phyloP scores from a whole-genome alignment of 208 protist species.

The Endotrypanum monterogeii region DNA sequence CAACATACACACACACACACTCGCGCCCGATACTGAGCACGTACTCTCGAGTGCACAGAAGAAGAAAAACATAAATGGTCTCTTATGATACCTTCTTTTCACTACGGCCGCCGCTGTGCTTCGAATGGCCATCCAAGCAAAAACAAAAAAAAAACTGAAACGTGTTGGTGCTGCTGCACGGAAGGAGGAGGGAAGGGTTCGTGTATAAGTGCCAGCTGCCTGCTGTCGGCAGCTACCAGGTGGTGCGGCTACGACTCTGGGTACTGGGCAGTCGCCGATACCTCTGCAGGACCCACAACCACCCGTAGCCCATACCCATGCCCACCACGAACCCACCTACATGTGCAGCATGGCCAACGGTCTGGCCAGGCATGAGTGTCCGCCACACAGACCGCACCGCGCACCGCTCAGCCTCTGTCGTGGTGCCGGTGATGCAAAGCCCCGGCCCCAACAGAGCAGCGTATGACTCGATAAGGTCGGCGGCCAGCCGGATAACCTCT shows the following conservation, averaged over 20 bases:
- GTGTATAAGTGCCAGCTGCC: not conserved
- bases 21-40: too few relatives aligned
- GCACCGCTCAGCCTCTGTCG: constrained; percentile 4
- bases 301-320: constrained; percentile 36
- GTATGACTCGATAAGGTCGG: constrained; percentile 20
- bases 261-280: constrained; percentile 7
- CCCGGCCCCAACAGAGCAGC: constrained; percentile 4
- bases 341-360: constrained; percentile 66
- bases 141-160: too few relatives aligned
- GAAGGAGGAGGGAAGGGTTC: not conserved
- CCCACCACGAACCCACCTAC: constrained; percentile 63
- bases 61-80: too few relatives aligned
- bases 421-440: not conserved
- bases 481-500: constrained; percentile 31
- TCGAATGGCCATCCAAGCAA: too few relatives aligned
- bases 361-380: constrained; percentile 40
- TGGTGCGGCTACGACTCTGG: not conserved
- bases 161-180: too few relatives aligned
- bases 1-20: not conserved
- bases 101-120: too few relatives aligned
- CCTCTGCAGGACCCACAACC: constrained; percentile 32
- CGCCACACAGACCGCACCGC: constrained; percentile 21
- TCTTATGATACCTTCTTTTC: too few relatives aligned
- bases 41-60: too few relatives aligned
- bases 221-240: not conserved